Evolutionary conservation across 1,284 basidiomycete species (phyloP).

Genomic region (Ceratobasidium sp.): DNA sequence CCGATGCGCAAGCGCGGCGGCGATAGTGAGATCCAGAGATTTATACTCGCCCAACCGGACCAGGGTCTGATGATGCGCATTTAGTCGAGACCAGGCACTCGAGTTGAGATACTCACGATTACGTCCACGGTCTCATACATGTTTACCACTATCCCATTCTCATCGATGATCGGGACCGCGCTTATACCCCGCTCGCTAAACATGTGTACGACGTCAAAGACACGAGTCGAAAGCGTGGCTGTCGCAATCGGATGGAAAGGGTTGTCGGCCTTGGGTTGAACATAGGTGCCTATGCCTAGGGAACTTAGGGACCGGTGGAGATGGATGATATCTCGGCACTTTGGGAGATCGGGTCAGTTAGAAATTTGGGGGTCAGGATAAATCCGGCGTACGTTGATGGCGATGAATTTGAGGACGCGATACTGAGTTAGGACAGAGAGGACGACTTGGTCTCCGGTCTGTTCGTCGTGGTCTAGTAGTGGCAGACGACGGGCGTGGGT

Average conservation of each 20-base stretch:
- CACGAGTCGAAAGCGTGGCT: slow-evolving; percentile 89
- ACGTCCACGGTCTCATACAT: slow-evolving; percentile 99
- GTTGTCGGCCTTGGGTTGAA: slow-evolving; percentile 60
- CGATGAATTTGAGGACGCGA: slow-evolving; percentile 96
- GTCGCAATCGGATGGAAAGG: slow-evolving; percentile 91
- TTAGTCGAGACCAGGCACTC: slow-evolving; percentile 32
- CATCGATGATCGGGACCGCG: slow-evolving; percentile 95
- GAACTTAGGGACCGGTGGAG: slow-evolving; percentile 82
- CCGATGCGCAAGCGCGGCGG: slow-evolving; percentile 89
- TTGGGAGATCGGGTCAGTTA: slow-evolving; percentile 55
- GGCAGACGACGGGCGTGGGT: slow-evolving; percentile 96
- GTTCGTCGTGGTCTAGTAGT: slow-evolving; percentile 90
- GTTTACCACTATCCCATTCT: slow-evolving; percentile 93
- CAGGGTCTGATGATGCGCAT: slow-evolving; percentile 67
- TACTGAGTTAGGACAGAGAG: slow-evolving; percentile 98
- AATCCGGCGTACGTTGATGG: slow-evolving; percentile 83
- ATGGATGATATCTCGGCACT: slow-evolving; percentile 73
- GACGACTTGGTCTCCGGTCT: slow-evolving; percentile 95
- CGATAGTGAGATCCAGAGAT: slow-evolving; percentile 93
- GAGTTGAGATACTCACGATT: slow-evolving; percentile 68
- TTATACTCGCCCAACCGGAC: slow-evolving; percentile 96
- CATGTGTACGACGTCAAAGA: slow-evolving; percentile 99
- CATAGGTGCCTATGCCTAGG: slow-evolving; percentile 94
- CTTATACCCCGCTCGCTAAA: slow-evolving; percentile 96
- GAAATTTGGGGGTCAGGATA: slow-evolving; percentile 10